A percentile compares a stretch with the other conserved stretches of the same genome.
Evolutionary conservation across 352 stramenopile genomes (phyloP).

Genomic region (Globisporangium spinosum): DNA sequence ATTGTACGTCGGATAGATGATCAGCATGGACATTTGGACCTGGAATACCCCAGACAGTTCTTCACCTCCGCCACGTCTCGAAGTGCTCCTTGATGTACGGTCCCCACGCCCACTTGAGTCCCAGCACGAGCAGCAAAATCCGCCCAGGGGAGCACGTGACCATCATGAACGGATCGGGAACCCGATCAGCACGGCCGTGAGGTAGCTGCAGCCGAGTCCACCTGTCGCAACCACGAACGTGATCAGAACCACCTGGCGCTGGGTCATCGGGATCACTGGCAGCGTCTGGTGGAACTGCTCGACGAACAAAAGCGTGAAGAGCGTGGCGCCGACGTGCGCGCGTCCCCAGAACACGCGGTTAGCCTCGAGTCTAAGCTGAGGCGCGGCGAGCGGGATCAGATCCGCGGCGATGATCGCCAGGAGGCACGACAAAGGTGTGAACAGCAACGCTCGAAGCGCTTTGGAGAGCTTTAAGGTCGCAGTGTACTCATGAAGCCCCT

Average conservation of each 20-base stretch:
- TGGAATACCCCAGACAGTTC: neutral
- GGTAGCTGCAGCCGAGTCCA: neutral
- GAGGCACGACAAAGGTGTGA: neutral
- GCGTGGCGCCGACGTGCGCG: neutral
- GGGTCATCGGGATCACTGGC: neutral
- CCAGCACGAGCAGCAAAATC: neutral
- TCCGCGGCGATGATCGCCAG: neutral
- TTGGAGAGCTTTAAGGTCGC: neutral
- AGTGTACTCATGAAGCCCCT: neutral
- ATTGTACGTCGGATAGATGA: neutral
- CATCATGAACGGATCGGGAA: constrained; percentile 4
- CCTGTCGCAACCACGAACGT: neutral
- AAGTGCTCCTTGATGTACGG: neutral
- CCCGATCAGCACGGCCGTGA: neutral
- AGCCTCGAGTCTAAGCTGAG: neutral
- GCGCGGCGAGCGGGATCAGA: neutral
- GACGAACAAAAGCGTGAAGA: neutral
- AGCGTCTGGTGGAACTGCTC: neutral
- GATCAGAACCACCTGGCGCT: neutral
- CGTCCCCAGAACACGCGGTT: neutral
- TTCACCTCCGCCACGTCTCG: neutral
- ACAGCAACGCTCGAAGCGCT: neutral
- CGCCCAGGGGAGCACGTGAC: neutral
- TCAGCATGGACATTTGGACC: constrained; percentile 1
- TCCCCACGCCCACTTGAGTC: neutral